These are phyloP conservation scores for Mycena venus DNA, from an alignment of 768 basidiomycete species.

Conservation along the genomic window DNA sequence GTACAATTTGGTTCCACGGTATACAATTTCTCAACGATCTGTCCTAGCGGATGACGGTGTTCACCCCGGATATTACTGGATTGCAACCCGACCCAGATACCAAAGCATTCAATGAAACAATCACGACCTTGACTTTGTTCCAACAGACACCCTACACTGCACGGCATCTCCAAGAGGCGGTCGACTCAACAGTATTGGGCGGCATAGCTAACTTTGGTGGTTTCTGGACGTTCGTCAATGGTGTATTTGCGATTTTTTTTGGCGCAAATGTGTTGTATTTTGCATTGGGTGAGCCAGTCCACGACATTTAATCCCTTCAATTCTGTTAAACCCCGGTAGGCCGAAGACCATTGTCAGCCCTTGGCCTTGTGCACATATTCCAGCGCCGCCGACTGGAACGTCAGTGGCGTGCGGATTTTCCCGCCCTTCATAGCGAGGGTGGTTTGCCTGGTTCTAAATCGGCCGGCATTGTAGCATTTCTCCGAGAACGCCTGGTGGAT, in stretches of 20 bases:
- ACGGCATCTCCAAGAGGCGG: neutral
- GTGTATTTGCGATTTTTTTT: neutral
- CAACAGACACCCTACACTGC: neutral
- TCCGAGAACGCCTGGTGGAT: no score
- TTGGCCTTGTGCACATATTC: no score
- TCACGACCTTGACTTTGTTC: neutral
- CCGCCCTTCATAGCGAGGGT: no score
- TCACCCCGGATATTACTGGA: neutral
- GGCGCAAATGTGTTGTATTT: slow-evolving; percentile 16
- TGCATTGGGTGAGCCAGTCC: neutral
- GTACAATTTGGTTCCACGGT: neutral
- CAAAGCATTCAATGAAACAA: neutral
- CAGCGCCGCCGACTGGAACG: no score
- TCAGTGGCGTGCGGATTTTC: no score
- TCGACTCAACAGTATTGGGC: neutral
- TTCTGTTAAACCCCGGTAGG: neutral
- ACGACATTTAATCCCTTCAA: neutral
- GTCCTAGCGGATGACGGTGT: neutral
- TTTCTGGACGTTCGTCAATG: slow-evolving; percentile 17
- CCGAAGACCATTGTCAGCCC: neutral
- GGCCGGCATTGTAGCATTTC: no score
- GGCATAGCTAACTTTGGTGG: neutral
- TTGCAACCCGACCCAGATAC: neutral
- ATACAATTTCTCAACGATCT: neutral
- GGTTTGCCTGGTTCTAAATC: no score